These are phyloP conservation scores for Termitomyces sp. DNA, from an alignment of 768 basidiomycete genomes.

Conservation along the genomic window DNA sequence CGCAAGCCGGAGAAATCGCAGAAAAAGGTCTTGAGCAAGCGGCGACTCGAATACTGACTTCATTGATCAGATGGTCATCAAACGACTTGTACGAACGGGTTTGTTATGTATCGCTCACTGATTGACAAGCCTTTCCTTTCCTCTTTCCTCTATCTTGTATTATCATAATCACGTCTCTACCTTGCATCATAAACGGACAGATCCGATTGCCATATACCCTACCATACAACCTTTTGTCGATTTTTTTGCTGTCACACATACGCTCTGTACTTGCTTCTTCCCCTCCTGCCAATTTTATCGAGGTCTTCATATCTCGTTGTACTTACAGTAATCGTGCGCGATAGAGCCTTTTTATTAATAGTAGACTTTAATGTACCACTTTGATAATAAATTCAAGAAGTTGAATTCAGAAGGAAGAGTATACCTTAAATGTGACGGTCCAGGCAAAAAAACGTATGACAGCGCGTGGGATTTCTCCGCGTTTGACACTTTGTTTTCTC, in stretches of 20 bases:
- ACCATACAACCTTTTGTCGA: neutral
- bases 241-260: neutral
- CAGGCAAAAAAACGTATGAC: neutral
- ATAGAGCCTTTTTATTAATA: conserved; percentile 9
- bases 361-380: conserved; percentile 1
- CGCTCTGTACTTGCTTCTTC: conserved; percentile 6
- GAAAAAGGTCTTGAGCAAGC: conserved; percentile 39
- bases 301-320: conserved; percentile 5
- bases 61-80: conserved; percentile 1
- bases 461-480: neutral
- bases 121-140: conserved; percentile 5
- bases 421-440: no score
- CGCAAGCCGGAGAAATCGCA: conserved; percentile 23
- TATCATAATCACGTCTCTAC: conserved; percentile 1
- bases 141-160: conserved; percentile 8
- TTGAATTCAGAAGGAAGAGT: neutral
- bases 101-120: neutral
- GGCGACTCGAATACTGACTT: conserved; percentile 29
- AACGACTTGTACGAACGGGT: neutral
- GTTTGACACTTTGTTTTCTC: no score
- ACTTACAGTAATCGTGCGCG: conserved; percentile 4
- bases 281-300: neutral
- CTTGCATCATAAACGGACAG: conserved; percentile 8
- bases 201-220: conserved; percentile 13
- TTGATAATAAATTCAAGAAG: neutral